Percentiles rank a stretch among this genome's conserved stretches.
These are phyloP conservation scores for Suillus subluteus DNA, from an alignment of 768 basidiomycete species.

Conservation along the genomic window DNA sequence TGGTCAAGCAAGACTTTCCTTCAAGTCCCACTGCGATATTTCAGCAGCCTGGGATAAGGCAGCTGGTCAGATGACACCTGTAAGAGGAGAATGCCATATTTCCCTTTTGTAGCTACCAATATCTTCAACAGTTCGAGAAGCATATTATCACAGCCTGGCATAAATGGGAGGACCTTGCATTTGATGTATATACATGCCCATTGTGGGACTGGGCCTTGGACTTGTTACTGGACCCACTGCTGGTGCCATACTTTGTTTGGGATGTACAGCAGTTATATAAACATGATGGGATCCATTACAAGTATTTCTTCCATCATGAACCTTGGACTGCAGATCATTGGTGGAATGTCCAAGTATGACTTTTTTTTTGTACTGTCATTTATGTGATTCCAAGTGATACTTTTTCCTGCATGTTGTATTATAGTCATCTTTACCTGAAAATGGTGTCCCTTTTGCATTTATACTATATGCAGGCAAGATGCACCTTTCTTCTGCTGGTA, in stretches of 20 bases:
- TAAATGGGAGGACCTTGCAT: neutral
- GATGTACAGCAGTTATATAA: constrained; percentile 35
- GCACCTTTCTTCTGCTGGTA: constrained; percentile 40
- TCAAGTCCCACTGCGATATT: constrained; percentile 6
- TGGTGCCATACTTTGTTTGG: constrained; percentile 30
- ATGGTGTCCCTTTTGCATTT: constrained; percentile 32
- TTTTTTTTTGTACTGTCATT: neutral
- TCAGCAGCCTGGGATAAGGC: constrained; percentile 13
- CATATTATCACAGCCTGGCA: neutral
- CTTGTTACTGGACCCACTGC: constrained; percentile 9
- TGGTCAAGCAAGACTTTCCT: constrained; percentile 4
- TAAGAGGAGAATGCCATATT: constrained; percentile 8
- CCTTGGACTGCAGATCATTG: constrained; percentile 41
- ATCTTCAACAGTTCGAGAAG: no score
- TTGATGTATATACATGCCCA: neutral
- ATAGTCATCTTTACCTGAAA: neutral
- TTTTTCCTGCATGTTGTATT: no score
- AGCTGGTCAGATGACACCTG: constrained; percentile 1
- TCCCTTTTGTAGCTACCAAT: no score
- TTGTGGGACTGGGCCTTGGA: constrained; percentile 18
- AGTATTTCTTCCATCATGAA: constrained; percentile 36
- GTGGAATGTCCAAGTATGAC: constrained; percentile 45
- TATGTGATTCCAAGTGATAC: no score
- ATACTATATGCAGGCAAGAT: constrained; percentile 47
- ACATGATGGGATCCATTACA: constrained; percentile 29